Percentiles rank a stretch among this genome's conserved stretches.
These are phyloP conservation scores for Penicillium samsonianum DNA, from an alignment of 495 filamentous ascomycete species.

Conservation along the genomic window DNA sequence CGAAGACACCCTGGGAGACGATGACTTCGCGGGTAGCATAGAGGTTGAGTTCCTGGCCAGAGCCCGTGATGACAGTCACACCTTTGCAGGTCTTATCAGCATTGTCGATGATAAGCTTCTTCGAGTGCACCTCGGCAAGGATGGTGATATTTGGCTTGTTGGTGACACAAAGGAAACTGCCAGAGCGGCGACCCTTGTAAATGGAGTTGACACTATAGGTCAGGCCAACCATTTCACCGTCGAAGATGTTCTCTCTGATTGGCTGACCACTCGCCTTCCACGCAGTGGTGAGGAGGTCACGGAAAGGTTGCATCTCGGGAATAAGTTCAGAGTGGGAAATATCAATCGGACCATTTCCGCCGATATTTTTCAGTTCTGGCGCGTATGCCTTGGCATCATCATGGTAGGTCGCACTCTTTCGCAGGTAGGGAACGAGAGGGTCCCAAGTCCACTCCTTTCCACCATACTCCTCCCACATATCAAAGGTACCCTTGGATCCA, in stretches of 20 bases:
- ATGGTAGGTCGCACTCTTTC: slow-evolving; percentile 58
- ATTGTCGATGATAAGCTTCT: slow-evolving; percentile 55
- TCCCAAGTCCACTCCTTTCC: slow-evolving; percentile 61
- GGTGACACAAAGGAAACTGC: slow-evolving; percentile 52
- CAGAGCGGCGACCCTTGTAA: slow-evolving; percentile 57
- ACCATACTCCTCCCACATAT: slow-evolving; percentile 59
- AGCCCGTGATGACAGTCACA: slow-evolving; percentile 53
- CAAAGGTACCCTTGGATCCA: slow-evolving; percentile 54
- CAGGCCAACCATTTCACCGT: slow-evolving; percentile 56
- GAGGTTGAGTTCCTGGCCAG: slow-evolving; percentile 24
- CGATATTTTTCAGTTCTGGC: slow-evolving; percentile 48
- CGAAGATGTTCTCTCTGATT: slow-evolving; percentile 56
- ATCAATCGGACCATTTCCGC: slow-evolving; percentile 50
- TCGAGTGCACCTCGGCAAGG: slow-evolving; percentile 47
- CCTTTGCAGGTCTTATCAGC: slow-evolving; percentile 32
- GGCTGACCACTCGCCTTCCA: slow-evolving; percentile 56
- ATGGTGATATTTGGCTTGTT: slow-evolving; percentile 59
- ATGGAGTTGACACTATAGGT: slow-evolving; percentile 57
- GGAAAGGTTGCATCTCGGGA: slow-evolving; percentile 54
- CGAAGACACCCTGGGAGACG: slow-evolving; percentile 44
- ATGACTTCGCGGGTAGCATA: slow-evolving; percentile 50
- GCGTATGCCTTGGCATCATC: slow-evolving; percentile 46
- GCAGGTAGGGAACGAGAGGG: slow-evolving; percentile 48
- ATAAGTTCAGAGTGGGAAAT: slow-evolving; percentile 58
- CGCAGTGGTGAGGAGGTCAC: slow-evolving; percentile 54